A percentile compares a stretch with the other conserved stretches of the same genome.
These are phyloP conservation scores for Melastoma candidum DNA, from an alignment of 441 rosid genomes.

Conservation along the genomic window DNA sequence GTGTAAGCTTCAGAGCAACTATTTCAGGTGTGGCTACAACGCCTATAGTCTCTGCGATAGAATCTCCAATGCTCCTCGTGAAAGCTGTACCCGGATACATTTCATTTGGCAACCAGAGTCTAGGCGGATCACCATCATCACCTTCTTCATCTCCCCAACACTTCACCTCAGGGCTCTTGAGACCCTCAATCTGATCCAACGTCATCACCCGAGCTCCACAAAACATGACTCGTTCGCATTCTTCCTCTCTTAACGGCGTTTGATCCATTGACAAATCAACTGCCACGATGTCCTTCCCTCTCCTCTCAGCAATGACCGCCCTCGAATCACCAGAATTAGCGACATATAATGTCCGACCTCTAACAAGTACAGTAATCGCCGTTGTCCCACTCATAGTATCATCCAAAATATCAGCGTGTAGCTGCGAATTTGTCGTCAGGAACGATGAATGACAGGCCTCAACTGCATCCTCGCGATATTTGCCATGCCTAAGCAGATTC, in stretches of 20 bases:
- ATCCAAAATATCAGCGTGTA: constrained; percentile 66
- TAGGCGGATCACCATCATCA: constrained; percentile 98
- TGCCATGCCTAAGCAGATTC: constrained; percentile 61
- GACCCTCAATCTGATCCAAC: constrained; percentile 97
- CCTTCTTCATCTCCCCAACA: constrained; percentile 97
- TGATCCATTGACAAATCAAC: constrained; percentile 91
- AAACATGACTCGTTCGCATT: constrained; percentile 77
- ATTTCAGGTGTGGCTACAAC: constrained; percentile 98
- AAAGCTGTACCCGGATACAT: constrained; percentile 99
- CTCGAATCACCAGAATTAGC: constrained; percentile 95
- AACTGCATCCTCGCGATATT: constrained; percentile 60
- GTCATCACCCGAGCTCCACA: constrained; percentile 97
- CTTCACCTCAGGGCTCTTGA: constrained; percentile 88
- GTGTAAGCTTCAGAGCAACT: constrained; percentile 74
- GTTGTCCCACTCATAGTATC: constrained; percentile 99
- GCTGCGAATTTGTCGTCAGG: constrained; percentile 61
- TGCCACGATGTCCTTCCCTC: constrained; percentile 70
- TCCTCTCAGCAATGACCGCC: constrained; percentile 79
- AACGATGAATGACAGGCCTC: constrained; percentile 75
- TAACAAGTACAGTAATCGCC: constrained; percentile 82
- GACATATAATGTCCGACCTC: constrained; percentile 74
- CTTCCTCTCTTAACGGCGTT: constrained; percentile 86
- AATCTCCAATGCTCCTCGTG: constrained; percentile 95
- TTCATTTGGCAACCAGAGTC: constrained; percentile 91
- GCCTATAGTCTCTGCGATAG: constrained; percentile 92